Evolutionary conservation across 805 yeast genomes (phyloP).

Genomic region (Saturnispora serradocipensis): DNA sequence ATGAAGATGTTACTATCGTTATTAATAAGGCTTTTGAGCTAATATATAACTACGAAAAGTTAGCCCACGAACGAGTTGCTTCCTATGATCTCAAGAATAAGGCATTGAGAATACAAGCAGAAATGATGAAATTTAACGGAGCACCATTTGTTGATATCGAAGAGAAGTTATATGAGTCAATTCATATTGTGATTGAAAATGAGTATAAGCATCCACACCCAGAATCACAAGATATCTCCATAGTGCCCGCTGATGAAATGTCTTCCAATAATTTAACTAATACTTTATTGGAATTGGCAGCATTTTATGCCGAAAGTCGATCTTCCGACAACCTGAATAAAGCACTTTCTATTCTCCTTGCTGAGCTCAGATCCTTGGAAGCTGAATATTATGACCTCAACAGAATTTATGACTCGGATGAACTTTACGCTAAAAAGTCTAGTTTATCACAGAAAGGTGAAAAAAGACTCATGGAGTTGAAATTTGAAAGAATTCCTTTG

Average conservation of each 20-base stretch:
- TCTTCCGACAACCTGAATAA: slow-evolving; percentile 15
- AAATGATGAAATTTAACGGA: slow-evolving; percentile 17
- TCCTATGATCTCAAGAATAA: slow-evolving; percentile 24
- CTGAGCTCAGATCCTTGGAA: slow-evolving; percentile 26
- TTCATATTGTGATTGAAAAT: slow-evolving; percentile 19
- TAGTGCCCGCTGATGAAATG: slow-evolving; percentile 18
- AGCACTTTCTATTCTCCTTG: slow-evolving; percentile 30
- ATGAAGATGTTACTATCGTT: slow-evolving; percentile 19
- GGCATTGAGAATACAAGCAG: slow-evolving; percentile 31
- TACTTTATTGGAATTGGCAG: slow-evolving; percentile 25
- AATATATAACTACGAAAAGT: slow-evolving; percentile 22
- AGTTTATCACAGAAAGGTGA: slow-evolving; percentile 13
- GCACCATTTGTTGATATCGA: slow-evolving; percentile 22
- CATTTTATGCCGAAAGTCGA: slow-evolving; percentile 23
- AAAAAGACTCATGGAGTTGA: slow-evolving; percentile 19
- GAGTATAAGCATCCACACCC: slow-evolving; percentile 15
- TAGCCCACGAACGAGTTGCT: slow-evolving; percentile 17
- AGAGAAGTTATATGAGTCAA: slow-evolving; percentile 22
- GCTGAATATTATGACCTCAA: slow-evolving; percentile 17
- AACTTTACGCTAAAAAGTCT: slow-evolving; percentile 11
- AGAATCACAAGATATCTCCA: slow-evolving; percentile 13
- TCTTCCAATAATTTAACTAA: slow-evolving; percentile 19
- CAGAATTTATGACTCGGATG: slow-evolving; percentile 11
- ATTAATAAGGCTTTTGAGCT: slow-evolving; percentile 26
- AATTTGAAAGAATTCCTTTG: slow-evolving; percentile 28